phyloP scores from a whole-genome alignment of 2,329 filamentous ascomycete species.

The Alternaria ventricosa region DNA sequence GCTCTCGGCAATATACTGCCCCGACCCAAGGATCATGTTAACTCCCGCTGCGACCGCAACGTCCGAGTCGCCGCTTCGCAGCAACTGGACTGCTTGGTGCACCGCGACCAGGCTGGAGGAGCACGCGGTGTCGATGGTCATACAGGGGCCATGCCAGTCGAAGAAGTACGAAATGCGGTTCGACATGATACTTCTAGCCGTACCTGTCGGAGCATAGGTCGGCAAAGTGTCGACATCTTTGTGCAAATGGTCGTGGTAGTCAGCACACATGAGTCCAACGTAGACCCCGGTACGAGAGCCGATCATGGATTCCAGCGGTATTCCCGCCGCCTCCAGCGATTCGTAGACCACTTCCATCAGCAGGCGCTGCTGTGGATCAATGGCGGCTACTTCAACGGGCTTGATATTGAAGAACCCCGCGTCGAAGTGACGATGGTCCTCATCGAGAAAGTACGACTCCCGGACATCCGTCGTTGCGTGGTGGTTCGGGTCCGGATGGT shows the following conservation, averaged over 20 bases:
- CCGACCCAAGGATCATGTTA: slow-evolving; percentile 12
- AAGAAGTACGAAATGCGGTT: slow-evolving; percentile 50
- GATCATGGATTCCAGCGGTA: slow-evolving; percentile 9
- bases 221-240: background rate
- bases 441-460: slow-evolving; percentile 21
- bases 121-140: slow-evolving; percentile 51
- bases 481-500: slow-evolving; percentile 34
- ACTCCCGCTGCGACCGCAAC: slow-evolving; percentile 20
- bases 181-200: slow-evolving; percentile 16
- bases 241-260: background rate
- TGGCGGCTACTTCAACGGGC: slow-evolving; percentile 29
- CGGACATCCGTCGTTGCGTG: slow-evolving; percentile 42
- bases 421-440: slow-evolving; percentile 36
- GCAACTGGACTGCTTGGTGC: slow-evolving; percentile 24
- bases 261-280: slow-evolving; percentile 25
- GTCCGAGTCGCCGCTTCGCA: slow-evolving; percentile 22
- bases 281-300: slow-evolving; percentile 40
- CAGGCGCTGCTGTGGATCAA: slow-evolving; percentile 45
- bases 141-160: slow-evolving; percentile 44
- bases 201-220: background rate
- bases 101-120: slow-evolving; percentile 41
- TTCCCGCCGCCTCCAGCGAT: slow-evolving; percentile 10
- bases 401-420: slow-evolving; percentile 40
- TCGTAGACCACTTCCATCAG: slow-evolving; percentile 46
- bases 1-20: slow-evolving; percentile 23